Percentiles rank a stretch among this genome's conserved stretches.
These are phyloP conservation scores for Sodiomyces alkalinus DNA, from an alignment of 2,329 filamentous ascomycete species.

Conservation along the genomic window DNA sequence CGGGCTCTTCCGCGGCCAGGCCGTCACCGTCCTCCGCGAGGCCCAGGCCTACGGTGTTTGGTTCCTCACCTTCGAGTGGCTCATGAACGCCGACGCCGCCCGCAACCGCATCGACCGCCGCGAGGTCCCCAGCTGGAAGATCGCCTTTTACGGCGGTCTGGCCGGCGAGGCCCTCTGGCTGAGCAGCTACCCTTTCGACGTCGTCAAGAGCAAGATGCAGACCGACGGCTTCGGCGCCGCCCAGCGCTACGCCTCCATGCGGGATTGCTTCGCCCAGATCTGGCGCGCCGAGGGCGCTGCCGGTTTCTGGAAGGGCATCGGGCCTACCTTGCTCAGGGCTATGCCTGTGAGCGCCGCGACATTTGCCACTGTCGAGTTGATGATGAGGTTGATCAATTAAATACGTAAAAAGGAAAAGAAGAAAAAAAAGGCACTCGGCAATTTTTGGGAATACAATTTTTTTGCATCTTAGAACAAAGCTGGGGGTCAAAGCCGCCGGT, in stretches of 20 bases:
- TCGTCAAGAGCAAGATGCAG: constrained; percentile 99
- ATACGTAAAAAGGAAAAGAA: neutral
- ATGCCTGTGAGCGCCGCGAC: constrained; percentile 98
- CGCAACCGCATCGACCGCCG: constrained; percentile 63
- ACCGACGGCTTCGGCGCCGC: constrained; percentile 71
- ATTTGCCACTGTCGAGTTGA: constrained; percentile 68
- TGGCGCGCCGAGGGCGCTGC: constrained; percentile 59
- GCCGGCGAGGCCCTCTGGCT: constrained; percentile 93
- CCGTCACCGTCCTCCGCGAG: constrained; percentile 76
- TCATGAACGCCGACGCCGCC: constrained; percentile 81
- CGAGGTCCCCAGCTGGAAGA: constrained; percentile 68
- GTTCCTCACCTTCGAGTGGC: constrained; percentile 89
- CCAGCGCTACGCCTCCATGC: constrained; percentile 67
- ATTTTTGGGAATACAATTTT: neutral
- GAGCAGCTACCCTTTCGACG: constrained; percentile 86
- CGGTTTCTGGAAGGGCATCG: constrained; percentile 93
- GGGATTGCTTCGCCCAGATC: constrained; percentile 76
- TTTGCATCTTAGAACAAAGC: no score
- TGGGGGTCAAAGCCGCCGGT: no score
- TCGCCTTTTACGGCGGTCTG: constrained; percentile 82
- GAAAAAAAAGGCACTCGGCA: neutral
- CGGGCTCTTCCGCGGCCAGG: constrained; percentile 76
- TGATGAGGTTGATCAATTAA: constrained; percentile 44
- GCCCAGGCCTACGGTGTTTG: constrained; percentile 89
- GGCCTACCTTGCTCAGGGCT: constrained; percentile 76